These are phyloP conservation scores for Stevia rebaudiana DNA, from an alignment of 140 eudicot species.

Conservation along the genomic window DNA sequence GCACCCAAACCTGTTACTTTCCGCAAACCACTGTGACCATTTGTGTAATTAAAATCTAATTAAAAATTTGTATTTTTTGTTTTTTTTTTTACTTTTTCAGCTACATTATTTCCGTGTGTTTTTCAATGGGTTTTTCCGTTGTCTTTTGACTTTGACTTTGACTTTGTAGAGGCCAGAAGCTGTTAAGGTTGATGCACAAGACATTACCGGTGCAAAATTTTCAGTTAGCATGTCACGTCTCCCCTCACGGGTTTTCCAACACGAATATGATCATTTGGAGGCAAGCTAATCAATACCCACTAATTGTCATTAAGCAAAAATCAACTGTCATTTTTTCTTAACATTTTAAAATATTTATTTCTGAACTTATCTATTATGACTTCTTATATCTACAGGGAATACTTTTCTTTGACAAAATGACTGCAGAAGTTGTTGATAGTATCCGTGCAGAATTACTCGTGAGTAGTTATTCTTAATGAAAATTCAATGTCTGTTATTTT, in stretches of 20 bases:
- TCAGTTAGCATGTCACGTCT: slow-evolving; percentile 55
- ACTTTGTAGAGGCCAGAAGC: slow-evolving; percentile 90
- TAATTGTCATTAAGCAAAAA: neutral
- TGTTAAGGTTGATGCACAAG: slow-evolving; percentile 82
- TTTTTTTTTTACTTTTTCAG: slow-evolving; percentile 1
- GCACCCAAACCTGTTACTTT: too few relatives aligned
- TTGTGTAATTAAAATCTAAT: too few relatives aligned
- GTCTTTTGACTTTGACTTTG: neutral
- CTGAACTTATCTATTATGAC: neutral
- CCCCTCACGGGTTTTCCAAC: slow-evolving; percentile 92
- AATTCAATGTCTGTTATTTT: too few relatives aligned
- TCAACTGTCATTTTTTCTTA: neutral
- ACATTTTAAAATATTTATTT: neutral
- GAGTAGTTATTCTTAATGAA: slow-evolving; percentile 2
- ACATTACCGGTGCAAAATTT: slow-evolving; percentile 67
- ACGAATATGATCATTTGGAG: slow-evolving; percentile 92
- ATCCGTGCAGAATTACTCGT: slow-evolving; percentile 71
- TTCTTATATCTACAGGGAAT: slow-evolving; percentile 50
- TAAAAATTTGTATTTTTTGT: neutral
- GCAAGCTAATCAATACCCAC: slow-evolving; percentile 32
- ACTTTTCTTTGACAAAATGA: slow-evolving; percentile 89
- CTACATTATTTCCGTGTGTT: neutral
- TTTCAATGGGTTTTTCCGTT: neutral
- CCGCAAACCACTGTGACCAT: too few relatives aligned
- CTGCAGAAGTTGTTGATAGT: slow-evolving; percentile 66